Evolutionary conservation across 306 rosid genomes (phyloP), one percentile per base, ranked within the genome.

Genomic region (Vicia faba): DNA sequence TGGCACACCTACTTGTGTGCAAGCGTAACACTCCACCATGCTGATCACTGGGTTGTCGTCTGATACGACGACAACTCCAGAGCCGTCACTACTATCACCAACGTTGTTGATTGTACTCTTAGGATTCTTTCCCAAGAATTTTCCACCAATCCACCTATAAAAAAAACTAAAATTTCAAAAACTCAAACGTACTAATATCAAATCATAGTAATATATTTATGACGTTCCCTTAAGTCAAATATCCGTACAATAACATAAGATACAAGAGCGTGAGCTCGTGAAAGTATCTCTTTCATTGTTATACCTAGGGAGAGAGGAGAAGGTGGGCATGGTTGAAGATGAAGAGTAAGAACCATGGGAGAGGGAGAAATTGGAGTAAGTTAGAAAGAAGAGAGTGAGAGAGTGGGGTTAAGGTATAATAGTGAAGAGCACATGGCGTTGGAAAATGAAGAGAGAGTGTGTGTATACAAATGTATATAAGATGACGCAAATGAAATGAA

Each of bases 1-100:
- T 0, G 99, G 99, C 2, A 85, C 86, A 2, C 99, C 99, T 0
- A 72, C 85, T 23, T 85, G 97, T 2, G 99, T 93, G 79, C 99
- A 93, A 0, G 99, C 99, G 40, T 88, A 93, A 76, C 99, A 93
- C 71, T 93, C 97, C 53, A 81, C 84, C 3, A 78, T 25, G 44
- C 11, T 64, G 7, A 61, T 25, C 4, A 67, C 28, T 0, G 80
- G 82, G 2, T 7, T 45, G n/a, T 84, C 84, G 4, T 72, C 51
- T 16, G 26, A n/a, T 3, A 20, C 3, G 10, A 4, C 41, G 1
- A 0, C 14, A 2, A 3, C 7, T 3, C 61, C 61, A 19, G 53
- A 31, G 1, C 48, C 70, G 3, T 25, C 3, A 2, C 74, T 40
- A 5, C 26, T 67, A 1, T 78, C 82, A 0, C 78, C 78, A 2